Evolutionary conservation across 768 basidiomycete species (phyloP), one percentile per base, ranked within the genome.

Genomic region (Gyrodon lividus): DNA sequence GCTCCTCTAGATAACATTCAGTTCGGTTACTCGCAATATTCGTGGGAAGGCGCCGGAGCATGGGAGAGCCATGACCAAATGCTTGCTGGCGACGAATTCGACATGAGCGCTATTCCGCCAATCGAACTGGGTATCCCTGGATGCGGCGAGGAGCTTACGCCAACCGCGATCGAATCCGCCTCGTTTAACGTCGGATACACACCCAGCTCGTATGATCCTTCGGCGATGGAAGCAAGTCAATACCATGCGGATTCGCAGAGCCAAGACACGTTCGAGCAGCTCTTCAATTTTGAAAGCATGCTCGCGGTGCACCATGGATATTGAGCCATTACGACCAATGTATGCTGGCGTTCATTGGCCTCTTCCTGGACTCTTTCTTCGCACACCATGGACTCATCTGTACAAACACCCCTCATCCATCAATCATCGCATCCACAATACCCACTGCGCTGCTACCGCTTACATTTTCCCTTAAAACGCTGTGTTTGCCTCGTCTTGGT

Each of bases 81-180:
- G 49, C 69, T 87, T 40, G 70, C 70, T 34, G 77, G 74, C 49
- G 82, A 84, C 64, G 86, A 87, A 68, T 88, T 87, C 63, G 85
- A 87, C 61, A 66, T 88, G 56, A 69, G 61, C 57, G 70, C 82
- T 20, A 88, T 88, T 56, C 85, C 84, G 2, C 79, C 84, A 0
- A 77, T 86, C 64, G 78, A 85, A 55, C 71, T 86, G 47, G 81
- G 80, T 14, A 62, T 79, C 53, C 72, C 78, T 43, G 81, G 80
- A 39, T 75, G 71, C 41, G 73, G 72, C 30, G 55, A 67, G 39
- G 59, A 63, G n/a, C 43, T 61, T 4, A 26, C 60, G 50, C 35
- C 54, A 28, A 24, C 48, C 8, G 23, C 42, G 9, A 47, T 50
- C 3, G 47, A 42, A 40, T 48, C 56, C 40, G 59, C 58, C 0